A percentile compares a stretch with the other conserved stretches of the same genome.
Evolutionary conservation across 768 basidiomycete genomes (phyloP).

Genomic region (Chalciporus sphaerocephalus): DNA sequence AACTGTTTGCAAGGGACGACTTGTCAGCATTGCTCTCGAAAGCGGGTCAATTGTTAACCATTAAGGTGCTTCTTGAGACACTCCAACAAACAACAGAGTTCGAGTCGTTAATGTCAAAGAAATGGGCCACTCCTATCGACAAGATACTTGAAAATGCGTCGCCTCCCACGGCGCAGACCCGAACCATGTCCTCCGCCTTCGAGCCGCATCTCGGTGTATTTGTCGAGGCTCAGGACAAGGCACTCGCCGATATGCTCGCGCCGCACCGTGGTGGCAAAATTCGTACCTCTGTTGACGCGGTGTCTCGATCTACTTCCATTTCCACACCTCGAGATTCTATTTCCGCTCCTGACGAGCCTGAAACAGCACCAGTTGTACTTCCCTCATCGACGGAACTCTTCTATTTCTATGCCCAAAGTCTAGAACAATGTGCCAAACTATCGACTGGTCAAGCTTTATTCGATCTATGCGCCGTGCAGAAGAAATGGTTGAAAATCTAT

Average conservation of each 20-base stretch:
- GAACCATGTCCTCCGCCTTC: constrained; percentile 82
- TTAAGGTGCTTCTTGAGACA: constrained; percentile 78
- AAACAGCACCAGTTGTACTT: constrained; percentile 62
- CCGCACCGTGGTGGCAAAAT: constrained; percentile 64
- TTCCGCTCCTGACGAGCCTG: constrained; percentile 40
- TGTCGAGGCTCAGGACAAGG: constrained; percentile 93
- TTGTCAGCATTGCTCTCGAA: constrained; percentile 77
- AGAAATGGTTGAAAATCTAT: constrained; percentile 92
- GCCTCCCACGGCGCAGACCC: constrained; percentile 46
- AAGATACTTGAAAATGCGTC: constrained; percentile 59
- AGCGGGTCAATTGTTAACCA: constrained; percentile 64
- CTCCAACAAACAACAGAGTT: constrained; percentile 87
- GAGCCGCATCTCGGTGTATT: constrained; percentile 91
- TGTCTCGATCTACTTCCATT: constrained; percentile 23
- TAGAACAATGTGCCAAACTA: constrained; percentile 91
- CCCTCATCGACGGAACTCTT: constrained; percentile 95
- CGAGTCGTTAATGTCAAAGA: constrained; percentile 73
- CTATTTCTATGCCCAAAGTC: constrained; percentile 92
- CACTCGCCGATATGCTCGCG: constrained; percentile 85
- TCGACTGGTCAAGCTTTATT: constrained; percentile 81
- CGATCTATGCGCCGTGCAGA: constrained; percentile 76
- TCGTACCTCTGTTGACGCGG: constrained; percentile 63
- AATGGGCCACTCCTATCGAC: constrained; percentile 74
- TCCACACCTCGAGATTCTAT: constrained; percentile 36
- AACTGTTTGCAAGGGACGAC: constrained; percentile 59